phyloP scores from a whole-genome alignment of 2,329 filamentous ascomycete species.

The Pestalotiopsis sp. region DNA sequence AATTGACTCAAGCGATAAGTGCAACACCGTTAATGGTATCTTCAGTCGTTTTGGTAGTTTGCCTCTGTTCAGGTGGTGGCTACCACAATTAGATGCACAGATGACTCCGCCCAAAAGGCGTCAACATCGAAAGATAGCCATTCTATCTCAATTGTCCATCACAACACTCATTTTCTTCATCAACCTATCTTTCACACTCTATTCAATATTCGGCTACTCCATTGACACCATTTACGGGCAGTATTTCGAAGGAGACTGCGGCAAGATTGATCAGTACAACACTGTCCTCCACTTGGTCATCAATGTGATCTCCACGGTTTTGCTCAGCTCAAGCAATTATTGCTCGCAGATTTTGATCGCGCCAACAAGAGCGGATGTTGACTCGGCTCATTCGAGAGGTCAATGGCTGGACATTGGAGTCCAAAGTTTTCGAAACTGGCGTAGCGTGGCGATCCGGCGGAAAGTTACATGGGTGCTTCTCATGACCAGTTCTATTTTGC shows the following conservation, averaged over 20 bases:
- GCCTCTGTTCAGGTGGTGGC: background rate
- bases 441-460: background rate
- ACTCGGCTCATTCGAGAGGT: background rate
- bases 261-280: background rate
- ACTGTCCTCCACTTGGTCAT: background rate
- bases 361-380: conserved; percentile 1
- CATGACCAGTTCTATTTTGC: background rate
- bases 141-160: background rate
- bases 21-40: background rate
- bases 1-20: background rate
- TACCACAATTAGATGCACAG: background rate
- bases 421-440: background rate
- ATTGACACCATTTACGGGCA: background rate
- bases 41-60: background rate
- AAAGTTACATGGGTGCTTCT: background rate
- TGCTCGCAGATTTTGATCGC: background rate
- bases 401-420: background rate
- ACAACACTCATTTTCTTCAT: background rate
- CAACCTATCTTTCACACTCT: background rate
- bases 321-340: background rate
- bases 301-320: background rate
- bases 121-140: background rate
- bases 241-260: background rate
- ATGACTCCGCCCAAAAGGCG: background rate
- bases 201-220: background rate